phyloP scores from a whole-genome alignment of 106 monocot genomes.

The Posidonia australis region DNA sequence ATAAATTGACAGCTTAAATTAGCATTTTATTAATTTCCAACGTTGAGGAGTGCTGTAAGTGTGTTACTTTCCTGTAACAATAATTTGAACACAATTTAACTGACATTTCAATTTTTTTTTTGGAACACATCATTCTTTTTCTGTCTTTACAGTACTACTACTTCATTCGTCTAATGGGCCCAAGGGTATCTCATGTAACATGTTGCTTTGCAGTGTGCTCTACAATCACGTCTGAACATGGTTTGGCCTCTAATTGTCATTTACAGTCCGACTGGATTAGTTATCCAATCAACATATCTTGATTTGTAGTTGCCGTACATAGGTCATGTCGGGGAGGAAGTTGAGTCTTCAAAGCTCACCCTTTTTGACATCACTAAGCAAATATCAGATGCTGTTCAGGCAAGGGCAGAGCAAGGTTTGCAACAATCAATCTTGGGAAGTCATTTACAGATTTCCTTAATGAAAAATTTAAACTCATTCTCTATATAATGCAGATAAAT shows the following conservation, averaged over 20 bases:
- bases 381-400: constrained; percentile 83
- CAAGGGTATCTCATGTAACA: constrained; percentile 92
- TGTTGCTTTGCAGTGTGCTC: constrained; percentile 88
- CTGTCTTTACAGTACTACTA: constrained; percentile 76
- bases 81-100: too few relatives aligned
- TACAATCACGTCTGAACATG: constrained; percentile 93
- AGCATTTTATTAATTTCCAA: too few relatives aligned
- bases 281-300: neutral
- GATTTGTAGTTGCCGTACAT: constrained; percentile 1
- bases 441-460: neutral
- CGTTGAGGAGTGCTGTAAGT: too few relatives aligned
- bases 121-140: neutral
- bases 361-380: constrained; percentile 82
- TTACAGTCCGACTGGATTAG: neutral
- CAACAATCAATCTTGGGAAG: neutral
- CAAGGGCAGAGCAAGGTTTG: constrained; percentile 66
- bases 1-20: too few relatives aligned
- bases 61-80: too few relatives aligned
- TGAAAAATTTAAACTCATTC: neutral
- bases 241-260: constrained; percentile 21
- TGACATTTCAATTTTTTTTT: too few relatives aligned
- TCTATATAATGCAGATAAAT: constrained; percentile 42
- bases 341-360: constrained; percentile 69
- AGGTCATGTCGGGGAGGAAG: constrained; percentile 96
- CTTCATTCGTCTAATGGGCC: constrained; percentile 86